Percentiles rank a stretch among this genome's conserved stretches.
phyloP scores from a whole-genome alignment of 108 stramenopile genomes.

The Skeletonema menzelii region DNA sequence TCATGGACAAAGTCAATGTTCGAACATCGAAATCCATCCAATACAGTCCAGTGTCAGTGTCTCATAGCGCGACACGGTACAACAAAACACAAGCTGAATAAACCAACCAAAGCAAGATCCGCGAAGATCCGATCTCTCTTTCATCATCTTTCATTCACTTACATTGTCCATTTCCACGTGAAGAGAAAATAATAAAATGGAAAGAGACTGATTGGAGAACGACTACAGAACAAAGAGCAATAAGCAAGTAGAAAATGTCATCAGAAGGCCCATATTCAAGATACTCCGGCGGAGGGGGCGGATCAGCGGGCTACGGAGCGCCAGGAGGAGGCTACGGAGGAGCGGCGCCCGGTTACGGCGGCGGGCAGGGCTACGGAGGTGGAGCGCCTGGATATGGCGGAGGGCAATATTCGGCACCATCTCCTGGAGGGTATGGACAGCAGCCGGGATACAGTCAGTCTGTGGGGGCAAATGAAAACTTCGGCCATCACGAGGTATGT shows the following conservation, averaged over 20 bases:
- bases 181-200: not conserved
- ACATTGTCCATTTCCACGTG: not conserved
- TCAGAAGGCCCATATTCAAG: slow-evolving; percentile 87
- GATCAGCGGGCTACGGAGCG: slow-evolving; percentile 47
- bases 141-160: not conserved
- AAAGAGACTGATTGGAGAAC: not conserved
- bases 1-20: too few species aligned
- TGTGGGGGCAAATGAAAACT: slow-evolving; percentile 28
- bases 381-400: slow-evolving; percentile 37
- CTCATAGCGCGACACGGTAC: not conserved
- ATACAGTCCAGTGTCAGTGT: too few species aligned
- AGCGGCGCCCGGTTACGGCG: slow-evolving; percentile 42
- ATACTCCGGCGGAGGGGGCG: slow-evolving; percentile 67
- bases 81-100: not conserved
- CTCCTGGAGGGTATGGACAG: slow-evolving; percentile 28
- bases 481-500: slow-evolving; percentile 23
- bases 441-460: slow-evolving; percentile 26
- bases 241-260: not conserved
- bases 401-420: slow-evolving; percentile 25
- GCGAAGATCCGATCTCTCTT: not conserved
- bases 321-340: slow-evolving; percentile 40
- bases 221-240: not conserved
- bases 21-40: too few species aligned
- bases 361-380: slow-evolving; percentile 31
- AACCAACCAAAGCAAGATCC: too few species aligned